Conservation (phyloP, 2,329 filamentous ascomycete species). For the Aspergillus pseudoterreus region DNA sequence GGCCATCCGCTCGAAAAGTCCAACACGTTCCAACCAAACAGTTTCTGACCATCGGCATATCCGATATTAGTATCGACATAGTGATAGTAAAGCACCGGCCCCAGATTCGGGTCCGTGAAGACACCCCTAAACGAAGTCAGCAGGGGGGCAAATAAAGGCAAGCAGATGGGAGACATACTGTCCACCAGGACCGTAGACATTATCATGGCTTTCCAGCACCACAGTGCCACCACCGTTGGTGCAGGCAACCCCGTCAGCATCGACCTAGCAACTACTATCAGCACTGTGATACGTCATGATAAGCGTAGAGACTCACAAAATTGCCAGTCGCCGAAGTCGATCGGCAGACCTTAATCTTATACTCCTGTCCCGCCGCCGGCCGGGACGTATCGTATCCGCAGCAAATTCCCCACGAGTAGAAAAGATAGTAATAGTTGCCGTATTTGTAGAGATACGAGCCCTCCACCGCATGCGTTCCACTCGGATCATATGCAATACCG, state of each 20-base stretch:
- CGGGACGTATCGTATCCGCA: constrained; percentile 53
- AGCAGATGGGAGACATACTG: constrained; percentile 47
- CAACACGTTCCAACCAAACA: constrained; percentile 43
- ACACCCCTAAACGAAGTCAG: constrained; percentile 20
- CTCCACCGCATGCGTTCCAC: constrained; percentile 53
- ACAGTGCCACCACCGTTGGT: constrained; percentile 57
- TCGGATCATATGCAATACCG: constrained; percentile 54
- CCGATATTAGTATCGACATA: constrained; percentile 53
- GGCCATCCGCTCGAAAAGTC: constrained; percentile 42
- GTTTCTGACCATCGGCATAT: constrained; percentile 42
- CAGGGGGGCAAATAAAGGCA: background rate
- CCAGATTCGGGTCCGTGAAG: constrained; percentile 26
- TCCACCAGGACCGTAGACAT: constrained; percentile 62
- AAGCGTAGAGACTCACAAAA: constrained; percentile 43
- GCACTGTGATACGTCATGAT: background rate
- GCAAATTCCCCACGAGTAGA: constrained; percentile 60
- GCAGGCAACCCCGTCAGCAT: constrained; percentile 53
- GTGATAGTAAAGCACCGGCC: constrained; percentile 58
- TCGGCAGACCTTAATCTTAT: constrained; percentile 64
- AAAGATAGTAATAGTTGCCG: constrained; percentile 60
- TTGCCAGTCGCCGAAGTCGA: constrained; percentile 49
- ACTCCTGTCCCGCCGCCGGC: constrained; percentile 58
- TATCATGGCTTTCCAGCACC: constrained; percentile 58
- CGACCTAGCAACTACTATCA: constrained; percentile 31
- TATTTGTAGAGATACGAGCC: constrained; percentile 55